A percentile compares a stretch with the other conserved stretches of the same genome.
Conservation (phyloP, 768 basidiomycete species). For the Collybiopsis confluens region DNA sequence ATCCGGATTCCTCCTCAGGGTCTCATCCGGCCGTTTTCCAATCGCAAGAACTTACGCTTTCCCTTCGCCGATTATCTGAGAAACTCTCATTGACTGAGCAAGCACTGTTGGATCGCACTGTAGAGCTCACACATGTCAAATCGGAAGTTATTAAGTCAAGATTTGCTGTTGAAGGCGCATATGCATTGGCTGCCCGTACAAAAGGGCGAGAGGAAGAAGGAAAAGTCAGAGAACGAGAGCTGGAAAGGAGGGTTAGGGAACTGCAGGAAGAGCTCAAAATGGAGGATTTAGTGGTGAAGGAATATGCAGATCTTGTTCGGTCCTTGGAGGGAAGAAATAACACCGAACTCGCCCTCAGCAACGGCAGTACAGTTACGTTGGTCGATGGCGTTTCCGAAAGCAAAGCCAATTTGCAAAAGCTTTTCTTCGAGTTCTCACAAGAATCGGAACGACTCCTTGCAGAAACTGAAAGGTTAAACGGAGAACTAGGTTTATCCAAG, state of each 20-base stretch:
- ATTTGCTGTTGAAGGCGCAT: conserved; percentile 44
- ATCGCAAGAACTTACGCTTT: conserved; percentile 56
- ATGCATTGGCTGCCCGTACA: conserved; percentile 48
- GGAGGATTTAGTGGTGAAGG: conserved; percentile 60
- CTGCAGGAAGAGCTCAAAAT: conserved; percentile 58
- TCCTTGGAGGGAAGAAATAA: conserved; percentile 45
- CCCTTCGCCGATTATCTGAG: conserved; percentile 63
- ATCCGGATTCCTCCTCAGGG: conserved; percentile 26
- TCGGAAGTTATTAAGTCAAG: conserved; percentile 41
- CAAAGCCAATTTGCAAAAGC: conserved; percentile 42
- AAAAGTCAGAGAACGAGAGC: conserved; percentile 41
- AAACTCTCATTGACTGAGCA: conserved; percentile 63
- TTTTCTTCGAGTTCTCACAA: conserved; percentile 45
- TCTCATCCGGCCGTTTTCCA: conserved; percentile 27
- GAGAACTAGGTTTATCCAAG: conserved; percentile 38
- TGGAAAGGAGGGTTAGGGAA: conserved; percentile 40
- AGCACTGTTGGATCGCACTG: conserved; percentile 43
- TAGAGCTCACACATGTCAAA: conserved; percentile 38
- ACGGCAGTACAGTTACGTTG: conserved; percentile 18
- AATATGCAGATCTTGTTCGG: conserved; percentile 75
- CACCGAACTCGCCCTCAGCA: not conserved
- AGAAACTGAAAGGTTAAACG: conserved; percentile 37
- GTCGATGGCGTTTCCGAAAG: conserved; percentile 41
- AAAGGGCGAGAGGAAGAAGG: conserved; percentile 53
- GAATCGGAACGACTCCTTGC: conserved; percentile 43